phyloP scores from a whole-genome alignment of 768 basidiomycete genomes.

The Rhizopogon vinicolor region DNA sequence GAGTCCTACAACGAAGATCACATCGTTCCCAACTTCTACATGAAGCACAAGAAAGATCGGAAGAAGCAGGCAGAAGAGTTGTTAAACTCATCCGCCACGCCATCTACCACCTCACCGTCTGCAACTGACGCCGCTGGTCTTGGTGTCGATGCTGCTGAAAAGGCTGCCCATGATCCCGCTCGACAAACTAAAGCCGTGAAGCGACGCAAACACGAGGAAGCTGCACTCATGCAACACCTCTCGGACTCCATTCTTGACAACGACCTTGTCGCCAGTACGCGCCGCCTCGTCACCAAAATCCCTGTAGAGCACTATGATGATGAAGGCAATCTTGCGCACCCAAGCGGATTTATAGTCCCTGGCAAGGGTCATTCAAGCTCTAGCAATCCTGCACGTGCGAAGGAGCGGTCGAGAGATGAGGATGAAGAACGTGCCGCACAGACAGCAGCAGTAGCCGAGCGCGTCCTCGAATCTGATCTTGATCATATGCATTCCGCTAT shows the following conservation, averaged over 20 bases:
- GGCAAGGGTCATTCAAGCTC: conserved; percentile 23
- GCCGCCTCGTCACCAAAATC: conserved; percentile 22
- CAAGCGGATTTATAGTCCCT: conserved; percentile 26
- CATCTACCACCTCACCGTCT: background rate
- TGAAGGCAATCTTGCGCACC: conserved; percentile 15
- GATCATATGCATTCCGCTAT: conserved; percentile 15
- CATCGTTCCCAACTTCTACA: conserved; percentile 22
- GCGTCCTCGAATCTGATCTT: conserved; percentile 27
- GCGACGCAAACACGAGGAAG: conserved; percentile 2
- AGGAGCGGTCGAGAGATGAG: conserved; percentile 20
- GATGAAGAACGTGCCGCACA: conserved; percentile 17
- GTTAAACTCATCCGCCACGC: background rate
- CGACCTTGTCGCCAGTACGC: conserved; percentile 23
- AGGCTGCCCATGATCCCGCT: background rate
- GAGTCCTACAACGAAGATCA: conserved; percentile 20
- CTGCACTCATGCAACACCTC: conserved; percentile 20
- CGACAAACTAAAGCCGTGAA: conserved; percentile 1
- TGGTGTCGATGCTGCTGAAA: background rate
- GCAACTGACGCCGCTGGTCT: conserved; percentile 8
- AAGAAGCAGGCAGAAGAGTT: background rate
- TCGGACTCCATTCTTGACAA: conserved; percentile 14
- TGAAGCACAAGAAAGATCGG: conserved; percentile 21
- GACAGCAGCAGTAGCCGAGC: conserved; percentile 25
- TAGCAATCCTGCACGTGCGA: conserved; percentile 17
- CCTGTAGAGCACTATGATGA: conserved; percentile 20